Evolutionary conservation across 345 rosid species (phyloP).

Genomic region (Aurinia saxatilis): DNA sequence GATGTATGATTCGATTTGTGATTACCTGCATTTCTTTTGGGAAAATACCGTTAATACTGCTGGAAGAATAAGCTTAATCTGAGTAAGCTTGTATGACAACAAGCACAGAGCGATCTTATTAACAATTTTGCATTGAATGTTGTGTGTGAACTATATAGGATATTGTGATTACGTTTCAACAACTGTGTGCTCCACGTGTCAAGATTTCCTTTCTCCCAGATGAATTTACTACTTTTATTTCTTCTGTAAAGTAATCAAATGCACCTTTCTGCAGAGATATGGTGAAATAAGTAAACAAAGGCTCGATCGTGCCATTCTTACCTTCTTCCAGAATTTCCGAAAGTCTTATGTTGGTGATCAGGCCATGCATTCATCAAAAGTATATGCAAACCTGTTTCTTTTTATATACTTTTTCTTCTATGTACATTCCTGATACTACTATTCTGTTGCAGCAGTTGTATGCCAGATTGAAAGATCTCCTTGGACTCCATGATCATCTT

Average conservation of each 20-base stretch:
- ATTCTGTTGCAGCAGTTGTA: constrained; percentile 83
- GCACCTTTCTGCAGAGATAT: constrained; percentile 60
- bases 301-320: constrained; percentile 96
- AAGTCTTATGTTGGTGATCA: constrained; percentile 99
- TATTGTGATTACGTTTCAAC: constrained; percentile 1
- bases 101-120: not conserved
- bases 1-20: not conserved
- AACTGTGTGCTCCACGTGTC: too few species aligned
- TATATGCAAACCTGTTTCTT: constrained; percentile 26
- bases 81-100: not conserved
- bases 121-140: not conserved
- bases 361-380: constrained; percentile 98
- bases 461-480: constrained; percentile 85
- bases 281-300: constrained; percentile 87
- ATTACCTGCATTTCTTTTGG: not conserved
- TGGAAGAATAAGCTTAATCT: not conserved
- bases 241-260: constrained; percentile 9
- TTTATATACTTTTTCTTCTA: not conserved
- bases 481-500: constrained; percentile 92
- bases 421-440: constrained; percentile 27
- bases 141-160: not conserved
- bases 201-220: constrained; percentile 5
- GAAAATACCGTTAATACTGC: not conserved
- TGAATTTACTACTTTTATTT: not conserved
- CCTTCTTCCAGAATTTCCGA: constrained; percentile 95